phyloP scores from a whole-genome alignment of 768 basidiomycete species.

The Auriscalpium orientale region DNA sequence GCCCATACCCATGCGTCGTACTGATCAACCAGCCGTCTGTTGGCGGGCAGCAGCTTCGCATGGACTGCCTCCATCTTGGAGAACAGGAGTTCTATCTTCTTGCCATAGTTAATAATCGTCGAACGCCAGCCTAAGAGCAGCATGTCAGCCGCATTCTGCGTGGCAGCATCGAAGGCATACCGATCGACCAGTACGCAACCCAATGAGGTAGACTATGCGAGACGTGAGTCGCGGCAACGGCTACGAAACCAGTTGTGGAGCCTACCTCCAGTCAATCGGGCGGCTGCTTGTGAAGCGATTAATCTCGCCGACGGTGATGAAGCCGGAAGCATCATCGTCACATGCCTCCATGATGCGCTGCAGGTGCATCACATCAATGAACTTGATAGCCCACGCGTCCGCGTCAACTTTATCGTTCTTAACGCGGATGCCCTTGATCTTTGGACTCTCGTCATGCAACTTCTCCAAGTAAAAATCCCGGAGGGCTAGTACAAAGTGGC shows the following conservation, averaged over 20 bases:
- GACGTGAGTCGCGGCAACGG: background rate
- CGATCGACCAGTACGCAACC: constrained; percentile 21
- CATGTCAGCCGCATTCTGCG: background rate
- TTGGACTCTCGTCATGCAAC: constrained; percentile 4
- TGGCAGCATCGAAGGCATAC: background rate
- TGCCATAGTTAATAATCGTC: background rate
- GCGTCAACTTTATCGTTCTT: constrained; percentile 12
- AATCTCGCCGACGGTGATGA: constrained; percentile 21
- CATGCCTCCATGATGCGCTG: constrained; percentile 17
- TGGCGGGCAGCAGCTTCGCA: background rate
- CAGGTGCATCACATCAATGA: constrained; percentile 12
- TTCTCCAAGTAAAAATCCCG: constrained; percentile 22
- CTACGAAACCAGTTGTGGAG: background rate
- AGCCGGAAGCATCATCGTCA: constrained; percentile 15
- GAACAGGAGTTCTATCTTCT: background rate
- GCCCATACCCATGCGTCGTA: background rate
- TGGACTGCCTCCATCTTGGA: background rate
- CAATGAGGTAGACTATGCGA: constrained; percentile 11
- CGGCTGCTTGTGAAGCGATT: constrained; percentile 20
- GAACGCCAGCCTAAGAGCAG: background rate
- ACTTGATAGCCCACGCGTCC: constrained; percentile 2
- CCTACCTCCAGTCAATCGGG: constrained; percentile 21
- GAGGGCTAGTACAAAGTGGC: constrained; percentile 14
- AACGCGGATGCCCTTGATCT: constrained; percentile 1
- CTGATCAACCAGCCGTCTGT: background rate